Conservation (phyloP, 1,139 yeast genomes). For the Hemisphaericaspora lyxosophila region DNA sequence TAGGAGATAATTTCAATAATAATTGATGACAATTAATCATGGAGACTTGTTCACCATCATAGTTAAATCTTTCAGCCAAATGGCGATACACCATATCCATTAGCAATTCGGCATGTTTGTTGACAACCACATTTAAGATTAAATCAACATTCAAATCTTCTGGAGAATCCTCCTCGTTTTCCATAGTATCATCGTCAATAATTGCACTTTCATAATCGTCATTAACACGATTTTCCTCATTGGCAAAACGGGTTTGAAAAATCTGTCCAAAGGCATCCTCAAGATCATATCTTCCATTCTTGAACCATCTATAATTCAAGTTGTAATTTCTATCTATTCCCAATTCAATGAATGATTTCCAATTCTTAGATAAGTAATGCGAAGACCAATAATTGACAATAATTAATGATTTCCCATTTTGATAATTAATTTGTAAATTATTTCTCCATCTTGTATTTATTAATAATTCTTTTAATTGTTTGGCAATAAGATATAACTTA, state of each 20-base stretch:
- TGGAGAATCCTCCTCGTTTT: constrained; percentile 20
- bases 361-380: constrained; percentile 35
- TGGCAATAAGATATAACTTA: constrained; percentile 68
- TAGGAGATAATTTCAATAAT: constrained; percentile 33
- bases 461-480: constrained; percentile 56
- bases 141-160: constrained; percentile 39
- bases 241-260: constrained; percentile 6
- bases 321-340: constrained; percentile 58
- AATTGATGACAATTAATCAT: constrained; percentile 38
- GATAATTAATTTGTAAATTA: constrained; percentile 64
- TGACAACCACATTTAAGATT: constrained; percentile 33
- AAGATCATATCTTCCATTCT: constrained; percentile 45
- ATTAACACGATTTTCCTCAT: background rate
- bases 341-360: constrained; percentile 59
- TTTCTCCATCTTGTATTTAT: constrained; percentile 64
- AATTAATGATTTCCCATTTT: constrained; percentile 60
- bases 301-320: constrained; percentile 66
- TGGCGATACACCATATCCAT: constrained; percentile 24
- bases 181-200: constrained; percentile 8
- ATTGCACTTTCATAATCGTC: constrained; percentile 7
- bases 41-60: constrained; percentile 14
- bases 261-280: constrained; percentile 21
- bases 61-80: constrained; percentile 13
- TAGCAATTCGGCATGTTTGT: constrained; percentile 39
- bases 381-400: constrained; percentile 70